Conservation (phyloP, 208 protist species). For the Herpetomonas tarakana region DNA sequence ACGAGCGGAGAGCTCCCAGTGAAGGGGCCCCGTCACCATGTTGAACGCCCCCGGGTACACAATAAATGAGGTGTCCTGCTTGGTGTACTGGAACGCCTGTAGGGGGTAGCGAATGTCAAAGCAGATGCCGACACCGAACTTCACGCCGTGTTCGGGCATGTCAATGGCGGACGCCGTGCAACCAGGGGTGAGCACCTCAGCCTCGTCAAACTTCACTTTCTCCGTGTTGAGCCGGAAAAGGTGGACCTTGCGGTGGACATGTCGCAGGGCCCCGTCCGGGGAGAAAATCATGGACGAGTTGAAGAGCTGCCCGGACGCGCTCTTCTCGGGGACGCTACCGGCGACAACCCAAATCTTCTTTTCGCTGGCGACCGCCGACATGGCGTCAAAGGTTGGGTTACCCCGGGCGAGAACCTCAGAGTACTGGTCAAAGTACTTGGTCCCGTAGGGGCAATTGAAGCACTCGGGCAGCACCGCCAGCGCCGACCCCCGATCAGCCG, state of each 20-base stretch:
- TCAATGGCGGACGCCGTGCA: constrained; percentile 38
- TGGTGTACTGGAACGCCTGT: constrained; percentile 72
- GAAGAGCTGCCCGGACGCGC: constrained; percentile 84
- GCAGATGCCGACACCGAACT: constrained; percentile 97
- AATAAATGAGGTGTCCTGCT: constrained; percentile 86
- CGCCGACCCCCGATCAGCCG: constrained; percentile 72
- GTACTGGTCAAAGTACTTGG: constrained; percentile 93
- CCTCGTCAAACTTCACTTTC: constrained; percentile 94
- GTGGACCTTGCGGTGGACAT: constrained; percentile 94
- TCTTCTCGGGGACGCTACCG: constrained; percentile 94
- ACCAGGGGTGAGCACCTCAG: constrained; percentile 93
- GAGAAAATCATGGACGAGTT: constrained; percentile 94
- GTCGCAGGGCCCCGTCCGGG: constrained; percentile 84
- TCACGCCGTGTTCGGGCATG: constrained; percentile 36
- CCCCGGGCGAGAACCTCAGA: constrained; percentile 81
- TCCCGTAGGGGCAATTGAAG: constrained; percentile 96
- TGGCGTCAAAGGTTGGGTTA: constrained; percentile 74
- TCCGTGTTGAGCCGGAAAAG: constrained; percentile 97
- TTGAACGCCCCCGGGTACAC: constrained; percentile 98
- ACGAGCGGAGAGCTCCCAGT: constrained; percentile 96
- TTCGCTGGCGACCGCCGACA: constrained; percentile 58
- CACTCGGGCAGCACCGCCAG: constrained; percentile 93
- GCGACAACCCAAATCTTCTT: constrained; percentile 85
- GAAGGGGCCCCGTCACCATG: constrained; percentile 97
- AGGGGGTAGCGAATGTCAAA: constrained; percentile 99